A percentile compares a stretch with the other conserved stretches of the same genome.
phyloP scores from a whole-genome alignment of 139 green algal species.

The Chlorokybus atmophyticus region DNA sequence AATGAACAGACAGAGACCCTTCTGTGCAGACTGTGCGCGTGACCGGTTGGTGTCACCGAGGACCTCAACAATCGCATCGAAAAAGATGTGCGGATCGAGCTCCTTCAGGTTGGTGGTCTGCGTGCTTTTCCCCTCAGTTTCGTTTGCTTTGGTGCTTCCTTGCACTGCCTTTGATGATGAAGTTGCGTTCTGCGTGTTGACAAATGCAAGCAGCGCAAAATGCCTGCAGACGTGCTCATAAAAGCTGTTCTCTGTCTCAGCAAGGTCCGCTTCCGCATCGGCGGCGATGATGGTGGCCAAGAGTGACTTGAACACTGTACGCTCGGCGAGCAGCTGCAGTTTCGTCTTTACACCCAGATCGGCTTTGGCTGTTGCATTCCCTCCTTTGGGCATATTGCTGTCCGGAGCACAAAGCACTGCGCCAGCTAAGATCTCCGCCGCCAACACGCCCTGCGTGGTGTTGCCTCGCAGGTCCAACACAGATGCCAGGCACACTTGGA shows the following conservation, averaged over 20 bases:
- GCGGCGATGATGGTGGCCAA: slow-evolving; percentile 41
- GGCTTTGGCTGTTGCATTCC: no score
- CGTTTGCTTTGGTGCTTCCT: no score
- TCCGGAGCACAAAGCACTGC: no score
- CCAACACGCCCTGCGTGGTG: no score
- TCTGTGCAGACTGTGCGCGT: slow-evolving; percentile 28
- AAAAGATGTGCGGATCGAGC: slow-evolving; percentile 66
- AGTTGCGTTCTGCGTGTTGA: no score
- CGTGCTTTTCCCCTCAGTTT: neutral
- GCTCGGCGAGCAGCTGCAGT: slow-evolving; percentile 68
- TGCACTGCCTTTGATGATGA: no score
- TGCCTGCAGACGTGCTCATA: no score
- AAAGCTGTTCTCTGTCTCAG: no score
- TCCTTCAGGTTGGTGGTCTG: slow-evolving; percentile 34
- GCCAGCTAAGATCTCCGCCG: no score
- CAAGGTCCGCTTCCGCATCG: slow-evolving; percentile 39
- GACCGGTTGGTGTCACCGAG: slow-evolving; percentile 25
- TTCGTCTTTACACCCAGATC: slow-evolving; percentile 33
- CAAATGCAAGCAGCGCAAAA: no score
- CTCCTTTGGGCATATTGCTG: no score
- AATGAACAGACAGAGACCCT: slow-evolving; percentile 57
- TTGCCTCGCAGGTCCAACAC: slow-evolving; percentile 57
- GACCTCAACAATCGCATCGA: slow-evolving; percentile 73
- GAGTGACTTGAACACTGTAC: slow-evolving; percentile 23
- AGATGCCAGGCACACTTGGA: slow-evolving; percentile 60